Conservation (phyloP, 1,284 basidiomycete species). For the Microbotryum scabiosae region DNA sequence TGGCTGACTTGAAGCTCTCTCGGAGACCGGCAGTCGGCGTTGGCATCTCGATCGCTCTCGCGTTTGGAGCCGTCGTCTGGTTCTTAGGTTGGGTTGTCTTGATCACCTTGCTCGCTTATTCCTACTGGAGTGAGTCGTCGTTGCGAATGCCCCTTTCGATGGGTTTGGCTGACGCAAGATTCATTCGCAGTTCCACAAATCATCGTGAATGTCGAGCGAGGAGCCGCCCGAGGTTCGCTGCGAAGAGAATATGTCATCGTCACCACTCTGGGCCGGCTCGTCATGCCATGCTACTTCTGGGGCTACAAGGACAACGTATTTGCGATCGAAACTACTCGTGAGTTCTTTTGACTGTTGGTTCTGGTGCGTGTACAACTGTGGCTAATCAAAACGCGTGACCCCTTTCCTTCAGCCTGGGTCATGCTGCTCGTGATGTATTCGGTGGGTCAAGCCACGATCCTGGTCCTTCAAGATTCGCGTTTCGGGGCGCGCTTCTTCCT, state of each 20-base stretch:
- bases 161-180: background rate
- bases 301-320: constrained; percentile 35
- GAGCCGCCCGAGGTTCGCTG: constrained; percentile 32
- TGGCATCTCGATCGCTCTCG: constrained; percentile 1
- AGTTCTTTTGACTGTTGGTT: background rate
- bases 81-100: constrained; percentile 30
- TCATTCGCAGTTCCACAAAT: constrained; percentile 37
- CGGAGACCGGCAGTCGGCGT: background rate
- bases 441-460: constrained; percentile 29
- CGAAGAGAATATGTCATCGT: constrained; percentile 34
- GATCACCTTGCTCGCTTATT: constrained; percentile 29
- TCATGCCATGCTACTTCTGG: constrained; percentile 38
- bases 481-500: constrained; percentile 37
- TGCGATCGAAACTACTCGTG: constrained; percentile 34
- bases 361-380: background rate
- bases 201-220: constrained; percentile 33
- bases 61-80: constrained; percentile 16
- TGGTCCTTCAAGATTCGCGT: constrained; percentile 33
- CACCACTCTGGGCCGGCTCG: constrained; percentile 35
- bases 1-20: too few relatives aligned
- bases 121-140: constrained; percentile 33
- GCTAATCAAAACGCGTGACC: background rate
- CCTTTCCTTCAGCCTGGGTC: constrained; percentile 27
- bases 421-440: constrained; percentile 33
- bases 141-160: background rate